Conservation (phyloP, 495 filamentous ascomycete genomes). For the Penicillium diatomitis region DNA sequence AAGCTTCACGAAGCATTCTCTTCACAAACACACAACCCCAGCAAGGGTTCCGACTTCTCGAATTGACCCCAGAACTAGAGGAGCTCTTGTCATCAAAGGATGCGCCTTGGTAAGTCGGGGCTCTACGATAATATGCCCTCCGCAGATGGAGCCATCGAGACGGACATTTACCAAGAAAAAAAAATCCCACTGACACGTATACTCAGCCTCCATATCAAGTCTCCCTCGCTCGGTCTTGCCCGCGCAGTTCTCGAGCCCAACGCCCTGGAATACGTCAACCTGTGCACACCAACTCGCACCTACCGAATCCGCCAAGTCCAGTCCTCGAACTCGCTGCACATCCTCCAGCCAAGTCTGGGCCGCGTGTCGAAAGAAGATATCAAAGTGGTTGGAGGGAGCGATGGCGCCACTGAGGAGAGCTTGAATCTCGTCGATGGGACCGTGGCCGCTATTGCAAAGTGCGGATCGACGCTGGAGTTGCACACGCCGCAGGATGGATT, state of each 20-base stretch:
- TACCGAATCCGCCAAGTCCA: slow-evolving; percentile 83
- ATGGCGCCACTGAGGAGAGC: slow-evolving; percentile 11
- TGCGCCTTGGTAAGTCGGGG: slow-evolving; percentile 46
- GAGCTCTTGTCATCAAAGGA: slow-evolving; percentile 52
- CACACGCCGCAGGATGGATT: slow-evolving; percentile 25
- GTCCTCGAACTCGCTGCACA: slow-evolving; percentile 77
- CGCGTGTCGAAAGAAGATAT: slow-evolving; percentile 21
- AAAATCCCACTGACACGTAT: neutral
- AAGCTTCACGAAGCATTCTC: slow-evolving; percentile 48
- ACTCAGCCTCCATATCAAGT: slow-evolving; percentile 59
- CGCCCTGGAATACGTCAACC: slow-evolving; percentile 53
- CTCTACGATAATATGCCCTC: neutral
- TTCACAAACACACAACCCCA: slow-evolving; percentile 54
- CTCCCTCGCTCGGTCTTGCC: slow-evolving; percentile 21
- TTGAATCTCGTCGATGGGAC: slow-evolving; percentile 28
- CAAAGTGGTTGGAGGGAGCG: slow-evolving; percentile 16
- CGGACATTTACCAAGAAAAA: neutral
- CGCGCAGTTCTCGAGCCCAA: slow-evolving; percentile 19
- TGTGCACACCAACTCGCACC: slow-evolving; percentile 60
- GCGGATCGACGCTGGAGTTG: slow-evolving; percentile 66
- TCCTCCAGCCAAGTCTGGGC: slow-evolving; percentile 48
- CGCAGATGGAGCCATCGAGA: neutral
- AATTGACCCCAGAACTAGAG: slow-evolving; percentile 68
- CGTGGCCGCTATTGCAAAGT: slow-evolving; percentile 57
- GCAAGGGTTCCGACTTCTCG: slow-evolving; percentile 64